A percentile compares a stretch with the other conserved stretches of the same genome.
Conservation (phyloP, 306 rosid genomes). For the Ochetophila trinervis region DNA sequence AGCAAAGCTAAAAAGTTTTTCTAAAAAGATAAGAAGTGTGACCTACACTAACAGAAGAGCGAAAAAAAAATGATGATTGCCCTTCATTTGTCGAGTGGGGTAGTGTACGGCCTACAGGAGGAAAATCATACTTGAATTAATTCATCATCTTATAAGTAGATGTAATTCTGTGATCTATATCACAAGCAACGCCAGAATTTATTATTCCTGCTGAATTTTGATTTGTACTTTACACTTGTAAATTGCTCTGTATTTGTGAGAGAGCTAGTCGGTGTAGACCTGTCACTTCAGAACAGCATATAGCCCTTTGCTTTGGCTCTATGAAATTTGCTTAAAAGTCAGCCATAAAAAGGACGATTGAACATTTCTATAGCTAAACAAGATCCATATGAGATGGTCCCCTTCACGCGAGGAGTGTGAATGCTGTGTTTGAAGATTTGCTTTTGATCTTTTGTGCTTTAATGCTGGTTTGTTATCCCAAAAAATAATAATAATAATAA, state of each 20-base stretch:
- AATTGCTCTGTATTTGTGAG: neutral
- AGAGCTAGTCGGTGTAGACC: neutral
- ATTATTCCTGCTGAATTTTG: slow-evolving; percentile 6
- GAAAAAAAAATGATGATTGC: neutral
- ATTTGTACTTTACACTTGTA: neutral
- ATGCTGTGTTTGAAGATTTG: too few species aligned
- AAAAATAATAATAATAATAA: too few species aligned
- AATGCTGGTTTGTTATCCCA: too few species aligned
- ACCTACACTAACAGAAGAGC: neutral
- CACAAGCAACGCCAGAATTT: neutral
- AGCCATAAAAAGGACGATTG: neutral
- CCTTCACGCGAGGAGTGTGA: too few species aligned
- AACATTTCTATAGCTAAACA: neutral
- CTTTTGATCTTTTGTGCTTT: too few species aligned
- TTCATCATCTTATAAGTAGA: slow-evolving; percentile 1
- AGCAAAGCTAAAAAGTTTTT: neutral
- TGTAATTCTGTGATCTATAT: neutral
- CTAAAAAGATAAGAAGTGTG: neutral
- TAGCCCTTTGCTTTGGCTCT: neutral
- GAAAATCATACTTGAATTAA: neutral
- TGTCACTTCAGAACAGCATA: slow-evolving; percentile 13
- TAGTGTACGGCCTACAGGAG: neutral
- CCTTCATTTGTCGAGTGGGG: too few species aligned
- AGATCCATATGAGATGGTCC: neutral
- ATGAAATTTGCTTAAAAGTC: neutral